Percentiles rank a stretch among this genome's conserved stretches.
Conservation (phyloP, 225 moss, liverwort and hornwort species). For the Marchantia polymorpha region DNA sequence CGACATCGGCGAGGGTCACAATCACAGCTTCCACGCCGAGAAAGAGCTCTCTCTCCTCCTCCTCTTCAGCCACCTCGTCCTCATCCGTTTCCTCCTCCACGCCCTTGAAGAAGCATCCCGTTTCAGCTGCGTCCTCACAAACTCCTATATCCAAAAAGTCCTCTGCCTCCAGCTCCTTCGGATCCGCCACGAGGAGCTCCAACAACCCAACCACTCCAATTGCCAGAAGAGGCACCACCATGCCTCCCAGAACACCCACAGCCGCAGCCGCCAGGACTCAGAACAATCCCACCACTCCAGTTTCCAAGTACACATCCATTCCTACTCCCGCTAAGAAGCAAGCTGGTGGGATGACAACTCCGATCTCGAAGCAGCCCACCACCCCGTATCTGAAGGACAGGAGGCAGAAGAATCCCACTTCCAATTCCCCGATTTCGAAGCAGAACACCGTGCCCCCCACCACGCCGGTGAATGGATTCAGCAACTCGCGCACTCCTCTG, state of each 20-base stretch:
- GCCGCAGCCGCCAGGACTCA: not conserved
- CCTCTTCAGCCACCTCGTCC: conserved; percentile 29
- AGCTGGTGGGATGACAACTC: conserved; percentile 9
- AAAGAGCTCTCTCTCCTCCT: conserved; percentile 33
- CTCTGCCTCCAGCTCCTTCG: not conserved
- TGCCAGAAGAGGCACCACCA: not conserved
- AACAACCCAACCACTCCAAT: conserved; percentile 14
- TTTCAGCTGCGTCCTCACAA: not conserved
- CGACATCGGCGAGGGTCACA: conserved; percentile 13
- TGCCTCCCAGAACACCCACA: conserved; percentile 28
- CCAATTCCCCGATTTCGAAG: conserved; percentile 30
- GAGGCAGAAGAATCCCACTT: conserved; percentile 21
- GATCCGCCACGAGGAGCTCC: not conserved
- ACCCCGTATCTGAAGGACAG: conserved; percentile 17
- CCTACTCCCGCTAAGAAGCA: conserved; percentile 24
- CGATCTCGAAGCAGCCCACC: conserved; percentile 26
- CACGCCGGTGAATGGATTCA: conserved; percentile 29
- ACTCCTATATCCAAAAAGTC: conserved; percentile 25
- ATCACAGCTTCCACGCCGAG: conserved; percentile 17
- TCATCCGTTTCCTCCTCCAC: conserved; percentile 21
- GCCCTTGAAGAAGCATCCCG: conserved; percentile 5
- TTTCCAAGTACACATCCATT: conserved; percentile 25
- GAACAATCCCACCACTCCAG: conserved; percentile 39
- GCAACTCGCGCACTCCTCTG: conserved; percentile 26
- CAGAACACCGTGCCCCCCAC: conserved; percentile 9